Base-by-base conservation (phyloP, 306 rosid species). In the Vigna reflexopilosa region DNA sequence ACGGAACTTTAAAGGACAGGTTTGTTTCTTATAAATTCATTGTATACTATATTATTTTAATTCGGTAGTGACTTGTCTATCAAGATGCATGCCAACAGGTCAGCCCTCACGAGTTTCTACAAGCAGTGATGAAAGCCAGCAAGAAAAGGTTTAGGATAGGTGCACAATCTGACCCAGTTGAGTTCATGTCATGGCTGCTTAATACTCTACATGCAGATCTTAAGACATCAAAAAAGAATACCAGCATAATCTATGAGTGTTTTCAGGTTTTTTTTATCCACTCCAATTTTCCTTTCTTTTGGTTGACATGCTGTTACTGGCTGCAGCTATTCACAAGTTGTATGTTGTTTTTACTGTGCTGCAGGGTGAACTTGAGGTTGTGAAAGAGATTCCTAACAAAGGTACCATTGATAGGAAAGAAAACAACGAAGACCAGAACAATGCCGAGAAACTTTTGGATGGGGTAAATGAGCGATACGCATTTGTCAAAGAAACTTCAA, bases 121-220 rank as follows among this genome's bases (percentile, higher is more conserved):
- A 95, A 83, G 98, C 98, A 42, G 98, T 95, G 77, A 95, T 95
- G 98, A 93, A 92, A 89, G 91, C 98, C 68, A 95, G 98, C 84
- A 92, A 92, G 75, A 95, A 95, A 81, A 73, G 92, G 49, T 95
- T 95, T 79, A 84, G 97, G 71, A 92, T 95, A 61, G 98, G 98
- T 50, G 88, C 76, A 0, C 98, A 93, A 70, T 95, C 98, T 73
- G 98, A 95, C 52, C 98, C 98, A 9, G 98, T 95, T 48, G 98
- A 92, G 83, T 95, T 95, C 67, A 93, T 95, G 84, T 92, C 98
- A 12, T 95, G 98, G 98, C 93, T 95, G 82, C 98, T 95, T 67
- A 95, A 95, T 73, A 95, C 91, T 5, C 90, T 95, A 64, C 98
- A 95, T 80, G 74, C 83, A n/a, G 96, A 88, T 86, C 93, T 95